Conservation (phyloP, 2,329 filamentous ascomycete genomes). For the Colletotrichum kahawae region DNA sequence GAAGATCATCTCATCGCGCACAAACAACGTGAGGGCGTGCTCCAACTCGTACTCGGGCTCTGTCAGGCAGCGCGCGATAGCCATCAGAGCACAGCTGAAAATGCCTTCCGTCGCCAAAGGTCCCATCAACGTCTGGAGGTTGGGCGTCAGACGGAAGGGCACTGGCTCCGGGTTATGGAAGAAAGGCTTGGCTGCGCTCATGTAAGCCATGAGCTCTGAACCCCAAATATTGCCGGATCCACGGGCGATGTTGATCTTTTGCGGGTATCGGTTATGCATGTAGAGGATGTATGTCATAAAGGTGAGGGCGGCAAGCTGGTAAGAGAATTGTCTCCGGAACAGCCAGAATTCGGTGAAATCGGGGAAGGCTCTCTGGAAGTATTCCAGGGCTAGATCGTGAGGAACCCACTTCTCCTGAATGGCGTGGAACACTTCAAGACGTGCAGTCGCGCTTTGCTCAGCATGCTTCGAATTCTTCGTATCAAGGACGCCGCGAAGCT, state of each 20-base stretch:
- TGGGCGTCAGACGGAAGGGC: conserved; percentile 95
- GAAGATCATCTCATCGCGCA: conserved; percentile 96
- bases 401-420: conserved; percentile 96
- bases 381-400: conserved; percentile 80
- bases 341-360: conserved; percentile 96
- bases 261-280: conserved; percentile 94
- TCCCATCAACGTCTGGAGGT: conserved; percentile 94
- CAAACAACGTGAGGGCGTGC: conserved; percentile 91
- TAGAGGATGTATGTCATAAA: conserved; percentile 99
- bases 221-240: conserved; percentile 94
- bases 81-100: conserved; percentile 94
- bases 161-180: conserved; percentile 97
- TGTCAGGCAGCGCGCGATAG: conserved; percentile 90
- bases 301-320: conserved; percentile 91
- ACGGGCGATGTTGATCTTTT: conserved; percentile 91
- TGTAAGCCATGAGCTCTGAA: conserved; percentile 88
- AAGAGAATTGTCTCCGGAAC: conserved; percentile 95
- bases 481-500: conserved; percentile 78
- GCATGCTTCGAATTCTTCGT: conserved; percentile 67
- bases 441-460: conserved; percentile 74
- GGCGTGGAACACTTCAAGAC: conserved; percentile 89
- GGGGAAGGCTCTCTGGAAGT: conserved; percentile 87
- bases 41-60: conserved; percentile 92
- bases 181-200: conserved; percentile 82
- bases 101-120: conserved; percentile 95